Evolutionary conservation across 2,329 filamentous ascomycete genomes (phyloP), one percentile per base, ranked within the genome.

Genomic region (Diplocarpon rosae): DNA sequence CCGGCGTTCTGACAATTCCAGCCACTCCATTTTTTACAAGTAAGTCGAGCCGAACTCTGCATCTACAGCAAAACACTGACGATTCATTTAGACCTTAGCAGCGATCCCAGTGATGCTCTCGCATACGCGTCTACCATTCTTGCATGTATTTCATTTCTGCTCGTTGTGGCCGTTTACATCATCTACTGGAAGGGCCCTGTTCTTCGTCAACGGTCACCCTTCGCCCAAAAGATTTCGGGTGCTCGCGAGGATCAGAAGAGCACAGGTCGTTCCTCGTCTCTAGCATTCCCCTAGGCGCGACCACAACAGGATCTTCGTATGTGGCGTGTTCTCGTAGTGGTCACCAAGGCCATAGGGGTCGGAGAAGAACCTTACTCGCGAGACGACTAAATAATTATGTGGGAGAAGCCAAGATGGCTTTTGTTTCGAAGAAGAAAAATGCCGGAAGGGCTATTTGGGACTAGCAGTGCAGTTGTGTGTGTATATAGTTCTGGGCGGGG

Each of bases 1-100:
- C 83, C 1, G 83, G 83, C 62, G 69, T 85, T 8, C 72, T 85
- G 1, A 83, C 81, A 0, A 69, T 85, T 39, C 80, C 79, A 12
- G 76, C 81, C 0, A 73, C 73, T 0, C 81, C 82, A 0, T 78
- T 80, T 63, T 80, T 78, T 61, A 57, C 63, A 38, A 76, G 57
- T 60, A 55, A 53, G 56, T 48, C 35, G 6, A n/a, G 13, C 6
- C 16, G 13, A 14, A 30, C 8, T 28, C 13, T 16, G 7, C 7
- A 24, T 24, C 20, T 24, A 24, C 20, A 24, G 20, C 20, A 24
- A 24, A 24, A 7, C 7, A 4, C 20, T 24, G 7, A 24, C 20
- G 37, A 40, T 30, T 34, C 1, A 16, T 43, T 17, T 47, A 67
- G 66, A 80, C 53, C 77, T 82, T 24, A 67, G 69, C 17, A 66